phyloP scores from a whole-genome alignment of 306 rosid genomes.

The Sicyos edulis region DNA sequence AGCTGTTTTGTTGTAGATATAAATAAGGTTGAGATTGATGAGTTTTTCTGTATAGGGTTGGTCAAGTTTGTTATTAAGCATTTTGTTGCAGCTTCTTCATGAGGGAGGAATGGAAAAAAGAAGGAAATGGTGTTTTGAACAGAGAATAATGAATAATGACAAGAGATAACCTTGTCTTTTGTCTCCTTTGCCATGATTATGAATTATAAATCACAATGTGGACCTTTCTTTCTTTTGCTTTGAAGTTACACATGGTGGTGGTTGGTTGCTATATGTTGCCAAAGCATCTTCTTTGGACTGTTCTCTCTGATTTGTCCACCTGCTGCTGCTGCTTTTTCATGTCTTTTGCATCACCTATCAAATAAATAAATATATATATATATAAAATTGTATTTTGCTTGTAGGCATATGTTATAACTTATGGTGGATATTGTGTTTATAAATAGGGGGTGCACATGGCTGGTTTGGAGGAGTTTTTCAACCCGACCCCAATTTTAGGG shows the following conservation, averaged over 20 bases:
- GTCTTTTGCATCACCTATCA: no score
- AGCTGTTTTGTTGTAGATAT: conserved; percentile 12
- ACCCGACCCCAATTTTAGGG: no score
- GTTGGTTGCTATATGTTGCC: not conserved
- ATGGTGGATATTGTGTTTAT: no score
- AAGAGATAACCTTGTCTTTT: conserved; percentile 5
- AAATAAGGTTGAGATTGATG: conserved; percentile 1
- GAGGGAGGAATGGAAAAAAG: not conserved
- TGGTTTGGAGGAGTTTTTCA: no score
- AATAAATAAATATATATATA: no score
- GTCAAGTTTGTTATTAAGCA: not conserved
- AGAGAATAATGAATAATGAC: conserved; percentile 19
- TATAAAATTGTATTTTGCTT: no score
- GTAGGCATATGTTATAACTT: no score
- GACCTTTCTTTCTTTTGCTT: conserved; percentile 1
- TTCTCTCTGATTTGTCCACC: conserved; percentile 4
- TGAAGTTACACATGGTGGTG: not conserved
- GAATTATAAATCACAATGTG: conserved; percentile 4
- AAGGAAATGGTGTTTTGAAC: not conserved
- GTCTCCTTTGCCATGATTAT: not conserved
- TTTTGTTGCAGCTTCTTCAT: conserved; percentile 8
- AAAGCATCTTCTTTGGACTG: conserved; percentile 17
- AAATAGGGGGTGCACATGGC: no score
- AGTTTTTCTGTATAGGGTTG: not conserved
- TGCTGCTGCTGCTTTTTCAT: not conserved